phyloP scores from a whole-genome alignment of 2,329 filamentous ascomycete species.

The Fusarium domesticum region DNA sequence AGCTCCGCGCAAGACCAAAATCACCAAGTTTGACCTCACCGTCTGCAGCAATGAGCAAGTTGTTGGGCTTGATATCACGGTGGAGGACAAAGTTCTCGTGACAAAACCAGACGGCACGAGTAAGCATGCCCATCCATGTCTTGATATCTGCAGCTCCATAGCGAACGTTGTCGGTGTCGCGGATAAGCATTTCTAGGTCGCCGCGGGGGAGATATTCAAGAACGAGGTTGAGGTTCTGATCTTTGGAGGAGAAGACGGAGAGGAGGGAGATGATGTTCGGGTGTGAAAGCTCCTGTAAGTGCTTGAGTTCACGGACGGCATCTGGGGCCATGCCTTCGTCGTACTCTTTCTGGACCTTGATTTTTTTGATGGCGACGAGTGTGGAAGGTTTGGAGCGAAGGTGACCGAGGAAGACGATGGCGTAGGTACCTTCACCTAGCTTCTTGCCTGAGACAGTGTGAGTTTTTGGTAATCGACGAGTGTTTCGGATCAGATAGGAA shows the following conservation, averaged over 20 bases:
- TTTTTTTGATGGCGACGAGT: constrained; percentile 89
- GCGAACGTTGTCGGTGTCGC: constrained; percentile 71
- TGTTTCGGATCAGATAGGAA: neutral
- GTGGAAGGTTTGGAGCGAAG: constrained; percentile 67
- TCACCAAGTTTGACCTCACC: constrained; percentile 94
- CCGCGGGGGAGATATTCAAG: constrained; percentile 92
- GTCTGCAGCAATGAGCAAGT: constrained; percentile 88
- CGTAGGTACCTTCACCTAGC: constrained; percentile 94
- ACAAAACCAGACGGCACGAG: constrained; percentile 90
- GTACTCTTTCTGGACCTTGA: constrained; percentile 82
- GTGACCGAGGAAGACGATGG: constrained; percentile 88
- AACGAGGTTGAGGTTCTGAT: constrained; percentile 94
- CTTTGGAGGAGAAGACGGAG: constrained; percentile 91
- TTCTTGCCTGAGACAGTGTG: constrained; percentile 63
- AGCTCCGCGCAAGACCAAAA: constrained; percentile 89
- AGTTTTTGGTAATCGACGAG: neutral
- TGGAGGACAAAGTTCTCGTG: constrained; percentile 93
- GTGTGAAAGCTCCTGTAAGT: constrained; percentile 89
- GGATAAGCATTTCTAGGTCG: constrained; percentile 91
- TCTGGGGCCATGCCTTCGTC: constrained; percentile 91
- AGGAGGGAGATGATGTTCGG: constrained; percentile 93
- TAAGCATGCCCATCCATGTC: constrained; percentile 98
- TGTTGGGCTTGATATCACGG: constrained; percentile 98
- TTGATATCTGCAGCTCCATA: constrained; percentile 93
- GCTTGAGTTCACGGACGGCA: constrained; percentile 92